phyloP scores from a whole-genome alignment of 1,284 basidiomycete genomes.

The Naganishia albida region DNA sequence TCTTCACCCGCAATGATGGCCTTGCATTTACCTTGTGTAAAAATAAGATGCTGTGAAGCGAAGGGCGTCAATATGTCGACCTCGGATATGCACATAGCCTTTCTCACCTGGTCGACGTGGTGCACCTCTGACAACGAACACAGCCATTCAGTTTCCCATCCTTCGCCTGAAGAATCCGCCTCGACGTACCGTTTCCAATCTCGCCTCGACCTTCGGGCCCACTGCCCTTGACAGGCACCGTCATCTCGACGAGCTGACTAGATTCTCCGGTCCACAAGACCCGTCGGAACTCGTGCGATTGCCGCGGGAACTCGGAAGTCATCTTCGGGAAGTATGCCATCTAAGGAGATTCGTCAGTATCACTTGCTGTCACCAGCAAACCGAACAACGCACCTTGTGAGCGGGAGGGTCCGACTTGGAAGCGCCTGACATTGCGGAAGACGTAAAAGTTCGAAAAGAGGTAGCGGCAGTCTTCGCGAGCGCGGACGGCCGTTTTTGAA shows the following conservation, averaged over 20 bases:
- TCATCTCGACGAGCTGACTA: conserved; percentile 52
- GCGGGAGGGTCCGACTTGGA: conserved; percentile 26
- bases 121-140: conserved; percentile 42
- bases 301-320: conserved; percentile 45
- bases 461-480: neutral
- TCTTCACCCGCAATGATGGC: conserved; percentile 53
- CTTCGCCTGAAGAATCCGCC: neutral
- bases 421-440: conserved; percentile 1
- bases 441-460: conserved; percentile 15
- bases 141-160: neutral
- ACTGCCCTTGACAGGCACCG: conserved; percentile 45
- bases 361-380: too few relatives aligned
- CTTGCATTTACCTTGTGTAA: conserved; percentile 47
- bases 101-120: conserved; percentile 41
- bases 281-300: conserved; percentile 49
- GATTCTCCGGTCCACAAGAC: conserved; percentile 52
- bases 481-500: conserved; percentile 19
- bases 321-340: conserved; percentile 47
- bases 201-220: conserved; percentile 42
- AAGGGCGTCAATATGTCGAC: neutral
- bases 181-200: conserved; percentile 48
- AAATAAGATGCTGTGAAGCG: conserved; percentile 45
- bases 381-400: conserved; percentile 15
- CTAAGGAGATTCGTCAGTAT: neutral
- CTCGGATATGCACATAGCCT: neutral